A percentile compares a stretch with the other conserved stretches of the same genome.
Evolutionary conservation across 2,329 filamentous ascomycete species (phyloP).

Genomic region (Rhynchosporium secalis): DNA sequence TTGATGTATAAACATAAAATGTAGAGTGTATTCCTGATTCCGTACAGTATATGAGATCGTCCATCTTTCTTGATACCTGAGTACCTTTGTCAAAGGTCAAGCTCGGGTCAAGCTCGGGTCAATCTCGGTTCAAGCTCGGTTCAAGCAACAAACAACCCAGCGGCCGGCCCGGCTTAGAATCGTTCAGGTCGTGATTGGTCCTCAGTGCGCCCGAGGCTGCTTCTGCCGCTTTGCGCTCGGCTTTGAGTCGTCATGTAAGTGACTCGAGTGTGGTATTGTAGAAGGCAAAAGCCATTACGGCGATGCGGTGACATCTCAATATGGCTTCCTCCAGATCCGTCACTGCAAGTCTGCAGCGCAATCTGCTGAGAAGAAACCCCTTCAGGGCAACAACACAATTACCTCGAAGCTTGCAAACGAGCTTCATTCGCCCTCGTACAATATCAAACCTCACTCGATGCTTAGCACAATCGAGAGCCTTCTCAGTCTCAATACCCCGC

Average conservation of each 20-base stretch:
- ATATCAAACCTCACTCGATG: constrained; percentile 15
- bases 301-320: constrained; percentile 34
- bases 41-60: too few relatives aligned
- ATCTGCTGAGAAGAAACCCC: constrained; percentile 27
- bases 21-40: too few relatives aligned
- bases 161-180: constrained; percentile 16
- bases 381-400: constrained; percentile 27
- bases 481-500: constrained; percentile 46
- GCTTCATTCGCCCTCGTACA: constrained; percentile 29
- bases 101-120: too few relatives aligned
- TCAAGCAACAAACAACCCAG: constrained; percentile 3
- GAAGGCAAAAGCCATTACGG: constrained; percentile 19
- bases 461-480: constrained; percentile 41
- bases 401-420: constrained; percentile 25
- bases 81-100: neutral
- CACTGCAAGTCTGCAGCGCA: constrained; percentile 34
- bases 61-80: too few relatives aligned
- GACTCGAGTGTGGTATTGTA: neutral
- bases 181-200: constrained; percentile 21
- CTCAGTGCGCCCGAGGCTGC: constrained; percentile 15
- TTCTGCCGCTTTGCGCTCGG: neutral
- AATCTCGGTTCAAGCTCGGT: constrained; percentile 10
- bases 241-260: neutral
- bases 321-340: constrained; percentile 37
- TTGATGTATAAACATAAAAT: too few relatives aligned